A percentile compares a stretch with the other conserved stretches of the same genome.
Evolutionary conservation across 352 stramenopile species (phyloP).

Genomic region (Phytophthora capsici): DNA sequence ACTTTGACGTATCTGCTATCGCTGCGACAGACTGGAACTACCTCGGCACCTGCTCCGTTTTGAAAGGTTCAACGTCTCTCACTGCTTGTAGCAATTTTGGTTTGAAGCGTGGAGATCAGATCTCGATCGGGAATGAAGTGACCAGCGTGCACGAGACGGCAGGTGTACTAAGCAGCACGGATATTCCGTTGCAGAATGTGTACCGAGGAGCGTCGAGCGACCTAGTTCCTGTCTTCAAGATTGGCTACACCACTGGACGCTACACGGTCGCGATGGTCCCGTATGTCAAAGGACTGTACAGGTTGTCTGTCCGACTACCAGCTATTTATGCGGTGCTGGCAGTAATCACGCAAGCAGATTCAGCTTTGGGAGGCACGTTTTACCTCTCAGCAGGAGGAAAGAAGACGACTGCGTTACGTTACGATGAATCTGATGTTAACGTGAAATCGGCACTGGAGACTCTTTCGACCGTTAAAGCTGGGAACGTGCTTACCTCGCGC

Average conservation of each 20-base stretch:
- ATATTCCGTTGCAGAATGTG: constrained; percentile 67
- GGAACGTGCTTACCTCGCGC: constrained; percentile 33
- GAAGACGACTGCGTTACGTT: constrained; percentile 63
- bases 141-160: constrained; percentile 67
- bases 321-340: constrained; percentile 75
- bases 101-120: constrained; percentile 75
- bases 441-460: constrained; percentile 72
- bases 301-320: constrained; percentile 84
- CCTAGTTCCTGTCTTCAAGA: constrained; percentile 74
- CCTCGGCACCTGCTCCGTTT: constrained; percentile 65
- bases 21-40: constrained; percentile 70
- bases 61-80: constrained; percentile 32
- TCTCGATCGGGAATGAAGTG: constrained; percentile 81
- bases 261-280: constrained; percentile 91
- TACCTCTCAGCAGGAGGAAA: constrained; percentile 57
- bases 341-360: constrained; percentile 59
- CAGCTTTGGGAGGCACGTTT: constrained; percentile 70
- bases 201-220: constrained; percentile 72
- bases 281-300: constrained; percentile 90
- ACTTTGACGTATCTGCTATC: constrained; percentile 62
- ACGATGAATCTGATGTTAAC: constrained; percentile 39
- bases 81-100: constrained; percentile 64
- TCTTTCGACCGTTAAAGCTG: constrained; percentile 59
- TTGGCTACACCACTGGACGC: constrained; percentile 64
- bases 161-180: constrained; percentile 58